Evolutionary conservation across 257 asterid species (phyloP).

Genomic region (Solanum pinnatisectum): DNA sequence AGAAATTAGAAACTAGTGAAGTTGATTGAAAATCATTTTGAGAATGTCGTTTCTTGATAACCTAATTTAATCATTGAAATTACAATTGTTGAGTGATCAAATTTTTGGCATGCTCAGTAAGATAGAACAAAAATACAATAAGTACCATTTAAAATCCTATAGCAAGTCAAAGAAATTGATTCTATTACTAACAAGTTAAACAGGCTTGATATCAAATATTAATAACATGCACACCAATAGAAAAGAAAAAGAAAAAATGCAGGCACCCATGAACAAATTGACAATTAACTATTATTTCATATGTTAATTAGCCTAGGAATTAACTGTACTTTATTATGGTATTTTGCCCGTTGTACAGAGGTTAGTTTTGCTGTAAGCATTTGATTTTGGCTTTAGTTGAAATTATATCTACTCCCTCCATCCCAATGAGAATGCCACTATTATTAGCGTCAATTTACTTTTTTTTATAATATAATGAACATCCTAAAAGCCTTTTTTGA

Average conservation of each 20-base stretch:
- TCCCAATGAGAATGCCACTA: not conserved
- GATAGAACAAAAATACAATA: not conserved
- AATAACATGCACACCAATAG: not conserved
- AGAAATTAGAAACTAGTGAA: not conserved
- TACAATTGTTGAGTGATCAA: not conserved
- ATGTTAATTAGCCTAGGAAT: not conserved
- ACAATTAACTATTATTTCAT: not conserved
- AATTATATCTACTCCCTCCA: not conserved
- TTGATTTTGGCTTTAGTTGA: not conserved
- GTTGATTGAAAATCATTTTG: not conserved
- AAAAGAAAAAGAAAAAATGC: not conserved
- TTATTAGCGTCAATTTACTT: not conserved
- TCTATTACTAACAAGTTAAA: not conserved
- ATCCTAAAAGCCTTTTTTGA: not conserved
- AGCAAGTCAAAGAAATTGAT: not conserved
- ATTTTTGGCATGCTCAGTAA: not conserved
- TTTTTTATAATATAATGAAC: not conserved
- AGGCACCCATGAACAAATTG: not conserved
- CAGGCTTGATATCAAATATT: not conserved
- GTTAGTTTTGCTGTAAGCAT: not conserved
- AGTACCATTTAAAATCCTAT: not conserved
- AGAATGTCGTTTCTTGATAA: not conserved
- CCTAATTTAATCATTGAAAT: not conserved
- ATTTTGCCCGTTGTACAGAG: not conserved
- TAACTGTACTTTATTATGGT: not conserved